phyloP scores from a whole-genome alignment of 1,139 yeast genomes.

The Lodderomyces metapsilosis region DNA sequence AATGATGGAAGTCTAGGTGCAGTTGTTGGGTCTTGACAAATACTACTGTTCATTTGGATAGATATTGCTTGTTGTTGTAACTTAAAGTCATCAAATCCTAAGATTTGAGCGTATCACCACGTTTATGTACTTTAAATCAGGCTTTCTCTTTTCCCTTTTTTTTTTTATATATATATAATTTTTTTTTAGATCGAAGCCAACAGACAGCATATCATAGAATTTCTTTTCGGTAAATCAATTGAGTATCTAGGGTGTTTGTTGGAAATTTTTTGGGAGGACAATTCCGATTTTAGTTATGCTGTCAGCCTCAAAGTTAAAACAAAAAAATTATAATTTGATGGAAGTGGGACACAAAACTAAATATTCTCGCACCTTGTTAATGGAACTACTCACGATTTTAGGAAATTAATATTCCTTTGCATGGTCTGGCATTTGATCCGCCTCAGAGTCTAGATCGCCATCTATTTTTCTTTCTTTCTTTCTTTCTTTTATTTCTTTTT shows the following conservation, averaged over 20 bases:
- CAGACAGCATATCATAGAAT: slow-evolving; percentile 11
- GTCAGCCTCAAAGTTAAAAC: neutral
- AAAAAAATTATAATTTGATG: neutral
- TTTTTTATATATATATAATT: neutral
- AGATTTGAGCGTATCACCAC: slow-evolving; percentile 1
- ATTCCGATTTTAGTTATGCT: slow-evolving; percentile 6
- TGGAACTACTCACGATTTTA: neutral
- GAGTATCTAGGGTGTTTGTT: neutral
- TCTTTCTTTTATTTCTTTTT: neutral
- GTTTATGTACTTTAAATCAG: neutral
- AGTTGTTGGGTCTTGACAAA: slow-evolving; percentile 7
- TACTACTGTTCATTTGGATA: slow-evolving; percentile 11
- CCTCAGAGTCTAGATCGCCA: slow-evolving; percentile 4
- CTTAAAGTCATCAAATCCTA: neutral
- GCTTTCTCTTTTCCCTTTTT: neutral
- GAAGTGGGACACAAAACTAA: neutral
- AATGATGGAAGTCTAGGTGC: slow-evolving; percentile 17
- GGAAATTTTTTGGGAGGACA: neutral
- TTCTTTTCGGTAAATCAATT: neutral
- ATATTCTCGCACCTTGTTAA: too few species aligned
- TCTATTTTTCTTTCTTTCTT: neutral
- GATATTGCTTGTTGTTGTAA: neutral
- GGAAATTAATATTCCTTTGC: slow-evolving; percentile 4
- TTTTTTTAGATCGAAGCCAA: too few species aligned
- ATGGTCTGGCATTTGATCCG: slow-evolving; percentile 4